phyloP scores from a whole-genome alignment of 2,329 filamentous ascomycete species.

The Neopestalotiopsis clavispora region DNA sequence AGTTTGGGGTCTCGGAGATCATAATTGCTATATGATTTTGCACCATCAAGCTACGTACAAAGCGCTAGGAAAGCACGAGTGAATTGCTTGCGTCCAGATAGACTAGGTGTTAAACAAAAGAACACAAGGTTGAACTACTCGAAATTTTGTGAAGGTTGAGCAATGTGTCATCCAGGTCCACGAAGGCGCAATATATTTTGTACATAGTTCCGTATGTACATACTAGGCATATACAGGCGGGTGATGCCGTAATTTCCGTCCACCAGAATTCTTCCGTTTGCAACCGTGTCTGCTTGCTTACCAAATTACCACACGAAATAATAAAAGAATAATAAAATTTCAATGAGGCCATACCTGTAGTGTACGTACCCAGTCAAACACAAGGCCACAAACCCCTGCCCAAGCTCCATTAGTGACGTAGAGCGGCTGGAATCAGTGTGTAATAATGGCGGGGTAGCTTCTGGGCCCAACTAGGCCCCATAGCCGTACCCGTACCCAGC shows the following conservation, averaged over 20 bases:
- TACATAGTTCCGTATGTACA: too few species aligned
- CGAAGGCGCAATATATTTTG: too few species aligned
- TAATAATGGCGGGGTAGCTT: constrained; percentile 15
- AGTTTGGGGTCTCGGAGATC: not conserved
- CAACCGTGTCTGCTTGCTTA: not conserved
- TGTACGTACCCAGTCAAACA: not conserved
- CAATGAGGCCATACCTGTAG: not conserved
- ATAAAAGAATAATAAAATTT: not conserved
- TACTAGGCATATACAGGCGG: too few species aligned
- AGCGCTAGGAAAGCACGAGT: too few species aligned
- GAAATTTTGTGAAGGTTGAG: too few species aligned
- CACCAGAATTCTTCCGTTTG: not conserved
- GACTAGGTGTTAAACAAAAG: too few species aligned
- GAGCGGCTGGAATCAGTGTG: not conserved
- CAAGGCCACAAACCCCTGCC: not conserved
- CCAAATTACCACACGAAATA: not conserved
- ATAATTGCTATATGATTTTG: too few species aligned
- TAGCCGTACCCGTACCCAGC: not conserved
- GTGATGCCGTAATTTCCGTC: not conserved
- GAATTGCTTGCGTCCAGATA: too few species aligned
- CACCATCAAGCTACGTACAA: too few species aligned
- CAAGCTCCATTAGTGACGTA: constrained; percentile 14
- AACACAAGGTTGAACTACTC: too few species aligned
- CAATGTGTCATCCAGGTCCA: too few species aligned
- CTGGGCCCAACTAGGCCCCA: not conserved